Conservation (phyloP, 306 rosid genomes). For the Rosa rugosa region DNA sequence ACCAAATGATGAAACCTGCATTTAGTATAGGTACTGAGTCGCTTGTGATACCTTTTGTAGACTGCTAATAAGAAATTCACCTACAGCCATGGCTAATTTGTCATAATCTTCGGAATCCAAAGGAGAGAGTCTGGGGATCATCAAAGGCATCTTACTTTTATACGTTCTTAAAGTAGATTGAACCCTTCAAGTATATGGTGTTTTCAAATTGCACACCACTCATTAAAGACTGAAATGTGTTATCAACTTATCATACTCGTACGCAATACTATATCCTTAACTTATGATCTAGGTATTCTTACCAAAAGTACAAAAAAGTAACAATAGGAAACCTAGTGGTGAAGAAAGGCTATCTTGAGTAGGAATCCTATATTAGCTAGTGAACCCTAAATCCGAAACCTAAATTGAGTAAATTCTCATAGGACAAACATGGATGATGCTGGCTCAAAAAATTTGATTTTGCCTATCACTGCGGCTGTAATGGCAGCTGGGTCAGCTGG, state of each 20-base stretch:
- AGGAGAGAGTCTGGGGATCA: too few species aligned
- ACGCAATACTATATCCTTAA: background rate
- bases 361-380: too few species aligned
- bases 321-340: too few species aligned
- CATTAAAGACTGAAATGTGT: too few species aligned
- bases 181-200: background rate
- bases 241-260: background rate
- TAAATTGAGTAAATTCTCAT: background rate
- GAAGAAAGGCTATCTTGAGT: too few species aligned
- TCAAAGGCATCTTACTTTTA: too few species aligned
- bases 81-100: background rate
- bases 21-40: background rate
- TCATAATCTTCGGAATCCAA: too few species aligned
- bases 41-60: background rate
- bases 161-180: too few species aligned
- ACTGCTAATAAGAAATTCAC: background rate
- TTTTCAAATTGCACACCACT: background rate
- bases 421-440: background rate
- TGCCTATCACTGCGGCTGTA: background rate
- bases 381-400: too few species aligned
- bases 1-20: too few species aligned
- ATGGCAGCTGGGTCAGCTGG: background rate
- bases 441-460: background rate
- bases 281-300: too few species aligned
- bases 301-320: too few species aligned